Evolutionary conservation across 2,329 filamentous ascomycete species (phyloP), one percentile per base, ranked within the genome.

Genomic region (Didymella keratinophila): DNA sequence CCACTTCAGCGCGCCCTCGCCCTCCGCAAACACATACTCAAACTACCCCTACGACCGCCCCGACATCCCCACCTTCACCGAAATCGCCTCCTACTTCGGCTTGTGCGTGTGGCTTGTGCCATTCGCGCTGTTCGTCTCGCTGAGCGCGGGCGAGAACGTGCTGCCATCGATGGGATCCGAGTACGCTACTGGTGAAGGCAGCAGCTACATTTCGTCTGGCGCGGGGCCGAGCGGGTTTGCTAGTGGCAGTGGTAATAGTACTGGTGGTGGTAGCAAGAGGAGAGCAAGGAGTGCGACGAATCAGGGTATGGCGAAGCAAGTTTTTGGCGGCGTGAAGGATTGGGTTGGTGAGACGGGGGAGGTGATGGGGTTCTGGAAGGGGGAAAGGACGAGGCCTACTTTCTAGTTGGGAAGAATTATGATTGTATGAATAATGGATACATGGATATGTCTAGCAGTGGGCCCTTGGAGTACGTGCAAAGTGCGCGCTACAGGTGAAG

Each of bases 31-130:
- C 3, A 20, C 16, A 5, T 87, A 88, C 77, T 78, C 83, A 3
- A 82, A 84, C 69, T 81, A 72, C 51, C 70, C 83, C 3, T 84
- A 86, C 52, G 83, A 86, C 73, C 89, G 90, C 73, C 86, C 91
- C 64, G 72, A 80, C 11, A 83, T 92, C 43, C 95, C 95, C 0
- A 89, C 86, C 36, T 99, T 99, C 76, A 93, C 92, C 18, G 92
- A 98, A 80, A 95, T 98, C 43, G 93, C 95, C 0, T 94, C 92
- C 0, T 99, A 95, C 78, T 99, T 99, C 73, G 95, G 95, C 0
- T 82, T 99, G 2, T 97, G 93, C 70, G 93, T 99, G 0, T 99
- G 95, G 95, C 84, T 99, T 1, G 91, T 98, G 0, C 95, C 95
- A 0, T 99, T 99, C 74, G 88, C 93, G 16, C 83, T 99, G 14